phyloP scores from a whole-genome alignment of 1,284 basidiomycete species.

The Xerocomus amazonicus region DNA sequence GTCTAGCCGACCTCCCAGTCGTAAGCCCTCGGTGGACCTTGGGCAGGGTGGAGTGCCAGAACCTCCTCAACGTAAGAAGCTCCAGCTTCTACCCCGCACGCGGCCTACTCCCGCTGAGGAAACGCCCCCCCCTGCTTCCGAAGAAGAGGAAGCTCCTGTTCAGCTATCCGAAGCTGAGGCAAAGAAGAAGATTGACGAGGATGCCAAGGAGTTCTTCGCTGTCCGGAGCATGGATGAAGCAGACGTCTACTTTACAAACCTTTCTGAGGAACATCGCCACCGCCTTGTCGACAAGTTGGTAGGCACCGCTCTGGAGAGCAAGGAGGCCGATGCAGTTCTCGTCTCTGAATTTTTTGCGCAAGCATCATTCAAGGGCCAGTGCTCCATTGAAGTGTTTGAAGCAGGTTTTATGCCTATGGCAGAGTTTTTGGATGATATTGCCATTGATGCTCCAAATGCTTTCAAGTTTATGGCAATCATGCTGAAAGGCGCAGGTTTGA shows the following conservation, averaged over 20 bases:
- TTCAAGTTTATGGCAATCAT: slow-evolving; percentile 73
- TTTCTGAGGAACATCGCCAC: slow-evolving; percentile 62
- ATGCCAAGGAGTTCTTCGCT: slow-evolving; percentile 74
- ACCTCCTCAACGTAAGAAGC: slow-evolving; percentile 63
- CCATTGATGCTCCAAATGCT: slow-evolving; percentile 87
- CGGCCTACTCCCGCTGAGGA: slow-evolving; percentile 40
- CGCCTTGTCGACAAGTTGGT: slow-evolving; percentile 74
- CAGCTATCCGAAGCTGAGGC: slow-evolving; percentile 72
- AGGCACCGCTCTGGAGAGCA: slow-evolving; percentile 71
- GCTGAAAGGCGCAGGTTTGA: slow-evolving; percentile 63
- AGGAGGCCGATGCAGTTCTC: slow-evolving; percentile 79
- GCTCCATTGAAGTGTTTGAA: slow-evolving; percentile 57
- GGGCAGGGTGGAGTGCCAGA: slow-evolving; percentile 34
- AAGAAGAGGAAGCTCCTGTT: slow-evolving; percentile 50
- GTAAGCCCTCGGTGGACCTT: slow-evolving; percentile 47
- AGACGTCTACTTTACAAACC: slow-evolving; percentile 74
- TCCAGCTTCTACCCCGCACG: slow-evolving; percentile 54
- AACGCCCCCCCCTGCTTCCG: slow-evolving; percentile 47
- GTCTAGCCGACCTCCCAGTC: slow-evolving; percentile 45
- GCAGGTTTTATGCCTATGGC: slow-evolving; percentile 65
- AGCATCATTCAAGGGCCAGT: slow-evolving; percentile 51
- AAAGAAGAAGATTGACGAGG: slow-evolving; percentile 76
- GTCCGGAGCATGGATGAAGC: slow-evolving; percentile 83
- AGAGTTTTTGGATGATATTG: slow-evolving; percentile 81
- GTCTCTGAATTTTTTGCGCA: slow-evolving; percentile 68